phyloP scores from a whole-genome alignment of 805 yeast species.

The Limtongozyma cylindracea region DNA sequence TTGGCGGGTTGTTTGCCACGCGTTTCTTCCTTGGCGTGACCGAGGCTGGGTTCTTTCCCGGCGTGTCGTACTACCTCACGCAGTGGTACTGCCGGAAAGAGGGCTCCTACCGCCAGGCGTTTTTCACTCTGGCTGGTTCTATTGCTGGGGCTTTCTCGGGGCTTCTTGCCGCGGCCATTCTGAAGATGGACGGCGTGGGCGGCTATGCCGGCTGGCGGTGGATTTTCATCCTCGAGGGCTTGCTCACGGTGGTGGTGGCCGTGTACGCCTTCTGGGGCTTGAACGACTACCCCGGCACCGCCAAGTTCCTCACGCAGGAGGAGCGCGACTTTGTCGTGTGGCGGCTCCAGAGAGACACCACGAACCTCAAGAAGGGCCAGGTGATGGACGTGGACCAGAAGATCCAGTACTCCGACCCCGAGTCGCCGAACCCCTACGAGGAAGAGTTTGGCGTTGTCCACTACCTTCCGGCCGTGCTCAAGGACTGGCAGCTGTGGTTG shows the following conservation, averaged over 20 bases:
- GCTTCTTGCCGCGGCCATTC: slow-evolving; percentile 8
- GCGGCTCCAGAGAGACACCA: slow-evolving; percentile 7
- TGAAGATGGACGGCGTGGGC: slow-evolving; percentile 11
- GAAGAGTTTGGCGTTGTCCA: too few relatives aligned
- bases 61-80: slow-evolving; percentile 11
- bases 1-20: slow-evolving; percentile 4
- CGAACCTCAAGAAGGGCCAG: neutral
- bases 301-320: slow-evolving; percentile 11
- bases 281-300: slow-evolving; percentile 9
- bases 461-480: slow-evolving; percentile 4
- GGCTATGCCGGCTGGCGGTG: slow-evolving; percentile 20
- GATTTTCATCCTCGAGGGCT: slow-evolving; percentile 19
- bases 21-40: slow-evolving; percentile 12
- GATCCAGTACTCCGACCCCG: too few relatives aligned
- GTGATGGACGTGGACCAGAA: too few relatives aligned
- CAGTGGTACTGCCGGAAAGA: slow-evolving; percentile 13
- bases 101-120: slow-evolving; percentile 10
- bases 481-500: slow-evolving; percentile 8
- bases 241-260: slow-evolving; percentile 11
- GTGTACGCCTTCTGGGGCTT: slow-evolving; percentile 12
- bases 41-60: slow-evolving; percentile 14
- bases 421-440: too few relatives aligned
- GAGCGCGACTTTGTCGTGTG: slow-evolving; percentile 12
- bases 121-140: slow-evolving; percentile 11
- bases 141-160: slow-evolving; percentile 14